Evolutionary conservation across 306 rosid genomes (phyloP).

Genomic region (Quercus dentata): DNA sequence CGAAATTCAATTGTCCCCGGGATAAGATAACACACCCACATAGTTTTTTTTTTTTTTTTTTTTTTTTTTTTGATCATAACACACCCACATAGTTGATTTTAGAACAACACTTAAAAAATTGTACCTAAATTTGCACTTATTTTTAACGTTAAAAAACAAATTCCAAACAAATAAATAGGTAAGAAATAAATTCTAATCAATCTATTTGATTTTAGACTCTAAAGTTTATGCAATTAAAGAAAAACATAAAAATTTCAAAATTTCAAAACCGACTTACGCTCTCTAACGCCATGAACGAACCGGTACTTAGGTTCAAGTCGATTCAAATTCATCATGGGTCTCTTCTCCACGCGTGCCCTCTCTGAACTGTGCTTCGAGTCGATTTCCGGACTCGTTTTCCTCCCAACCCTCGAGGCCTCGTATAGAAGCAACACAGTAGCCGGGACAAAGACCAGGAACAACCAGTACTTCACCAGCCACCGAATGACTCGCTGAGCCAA

Average conservation of each 20-base stretch:
- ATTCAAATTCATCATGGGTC: constrained; percentile 57
- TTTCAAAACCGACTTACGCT: constrained; percentile 51
- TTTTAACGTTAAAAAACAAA: too few species aligned
- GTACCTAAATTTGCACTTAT: too few species aligned
- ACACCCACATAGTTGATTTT: too few species aligned
- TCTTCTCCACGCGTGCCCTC: constrained; percentile 27
- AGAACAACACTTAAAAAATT: too few species aligned
- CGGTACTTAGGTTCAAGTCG: constrained; percentile 72
- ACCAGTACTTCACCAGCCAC: constrained; percentile 61
- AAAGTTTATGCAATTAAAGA: background rate
- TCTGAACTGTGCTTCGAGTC: constrained; percentile 9
- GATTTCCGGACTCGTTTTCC: constrained; percentile 21
- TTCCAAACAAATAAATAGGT: too few species aligned
- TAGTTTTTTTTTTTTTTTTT: too few species aligned
- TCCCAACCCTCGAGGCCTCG: constrained; percentile 55
- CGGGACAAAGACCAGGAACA: constrained; percentile 52
- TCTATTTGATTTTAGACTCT: background rate
- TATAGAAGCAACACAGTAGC: constrained; percentile 54
- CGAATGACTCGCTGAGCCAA: constrained; percentile 36
- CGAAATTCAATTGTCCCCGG: too few species aligned
- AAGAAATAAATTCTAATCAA: background rate
- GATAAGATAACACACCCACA: too few species aligned
- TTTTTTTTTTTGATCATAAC: too few species aligned
- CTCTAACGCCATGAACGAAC: constrained; percentile 66
- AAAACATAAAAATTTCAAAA: background rate